Conservation (phyloP, 495 filamentous ascomycete species). For the Penicillium soppii region DNA sequence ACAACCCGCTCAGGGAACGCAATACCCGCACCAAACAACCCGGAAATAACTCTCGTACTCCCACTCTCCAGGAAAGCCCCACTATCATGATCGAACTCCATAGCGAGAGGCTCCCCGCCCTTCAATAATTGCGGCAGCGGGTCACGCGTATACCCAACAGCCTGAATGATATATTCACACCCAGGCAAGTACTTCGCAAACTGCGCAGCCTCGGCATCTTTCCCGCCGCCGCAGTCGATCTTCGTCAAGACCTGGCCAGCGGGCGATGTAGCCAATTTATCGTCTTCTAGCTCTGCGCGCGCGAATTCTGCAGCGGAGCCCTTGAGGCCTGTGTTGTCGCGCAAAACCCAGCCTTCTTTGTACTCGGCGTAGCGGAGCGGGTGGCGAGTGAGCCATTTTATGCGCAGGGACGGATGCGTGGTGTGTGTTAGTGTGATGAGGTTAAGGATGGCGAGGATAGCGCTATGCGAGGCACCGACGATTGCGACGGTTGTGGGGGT, state of each 20-base stretch:
- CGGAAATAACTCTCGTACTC: conserved; percentile 37
- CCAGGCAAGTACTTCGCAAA: conserved; percentile 45
- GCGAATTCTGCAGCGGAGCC: conserved; percentile 60
- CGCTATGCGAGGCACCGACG: conserved; percentile 61
- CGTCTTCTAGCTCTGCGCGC: conserved; percentile 53
- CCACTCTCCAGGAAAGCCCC: conserved; percentile 46
- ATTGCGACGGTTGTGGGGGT: conserved; percentile 51
- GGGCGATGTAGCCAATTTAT: conserved; percentile 40
- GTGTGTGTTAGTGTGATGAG: conserved; percentile 49
- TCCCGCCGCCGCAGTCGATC: conserved; percentile 44
- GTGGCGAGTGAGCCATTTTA: conserved; percentile 63
- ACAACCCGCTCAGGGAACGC: conserved; percentile 60
- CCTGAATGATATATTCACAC: conserved; percentile 53
- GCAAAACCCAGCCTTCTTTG: conserved; percentile 60
- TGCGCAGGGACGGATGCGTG: conserved; percentile 50
- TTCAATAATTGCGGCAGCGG: conserved; percentile 43
- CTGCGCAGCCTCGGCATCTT: conserved; percentile 33
- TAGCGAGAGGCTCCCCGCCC: conserved; percentile 26
- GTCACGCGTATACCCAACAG: conserved; percentile 54
- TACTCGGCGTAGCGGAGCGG: conserved; percentile 59
- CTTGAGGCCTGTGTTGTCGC: conserved; percentile 64
- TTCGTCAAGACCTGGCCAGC: conserved; percentile 52
- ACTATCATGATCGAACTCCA: conserved; percentile 50
- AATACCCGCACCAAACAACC: conserved; percentile 59
- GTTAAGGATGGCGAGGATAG: conserved; percentile 61